phyloP scores from a whole-genome alignment of 805 yeast species.

The Nakazawaea anatomiae region DNA sequence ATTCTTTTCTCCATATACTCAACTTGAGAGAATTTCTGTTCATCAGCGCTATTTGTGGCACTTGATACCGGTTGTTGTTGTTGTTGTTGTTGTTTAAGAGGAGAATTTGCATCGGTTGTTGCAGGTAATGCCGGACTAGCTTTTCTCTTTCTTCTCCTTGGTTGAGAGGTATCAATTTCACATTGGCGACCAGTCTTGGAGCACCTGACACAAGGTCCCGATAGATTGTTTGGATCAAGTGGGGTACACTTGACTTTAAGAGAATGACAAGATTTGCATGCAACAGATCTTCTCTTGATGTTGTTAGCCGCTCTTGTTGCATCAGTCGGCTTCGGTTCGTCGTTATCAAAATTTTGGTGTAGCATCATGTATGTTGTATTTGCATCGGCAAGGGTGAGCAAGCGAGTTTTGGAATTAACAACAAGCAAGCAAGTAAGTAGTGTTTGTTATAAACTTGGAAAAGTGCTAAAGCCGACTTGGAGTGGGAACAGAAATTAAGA shows the following conservation, averaged over 20 bases:
- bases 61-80: not conserved
- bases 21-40: not conserved
- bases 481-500: no score
- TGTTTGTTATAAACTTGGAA: not conserved
- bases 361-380: not conserved
- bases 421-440: not conserved
- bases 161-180: constrained; percentile 57
- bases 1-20: constrained; percentile 2
- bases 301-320: not conserved
- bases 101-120: not conserved
- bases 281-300: constrained; percentile 39
- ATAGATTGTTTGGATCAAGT: constrained; percentile 47
- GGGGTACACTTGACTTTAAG: constrained; percentile 85
- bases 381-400: not conserved
- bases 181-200: constrained; percentile 57
- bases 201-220: constrained; percentile 72
- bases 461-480: no score
- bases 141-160: constrained; percentile 36
- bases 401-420: not conserved
- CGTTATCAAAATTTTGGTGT: not conserved
- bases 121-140: constrained; percentile 2
- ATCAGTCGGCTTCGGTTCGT: constrained; percentile 1
- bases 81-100: not conserved
- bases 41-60: not conserved
- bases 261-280: constrained; percentile 73